phyloP scores from a whole-genome alignment of 169 alveolate genomes.

The Eimeria brunetti region DNA sequence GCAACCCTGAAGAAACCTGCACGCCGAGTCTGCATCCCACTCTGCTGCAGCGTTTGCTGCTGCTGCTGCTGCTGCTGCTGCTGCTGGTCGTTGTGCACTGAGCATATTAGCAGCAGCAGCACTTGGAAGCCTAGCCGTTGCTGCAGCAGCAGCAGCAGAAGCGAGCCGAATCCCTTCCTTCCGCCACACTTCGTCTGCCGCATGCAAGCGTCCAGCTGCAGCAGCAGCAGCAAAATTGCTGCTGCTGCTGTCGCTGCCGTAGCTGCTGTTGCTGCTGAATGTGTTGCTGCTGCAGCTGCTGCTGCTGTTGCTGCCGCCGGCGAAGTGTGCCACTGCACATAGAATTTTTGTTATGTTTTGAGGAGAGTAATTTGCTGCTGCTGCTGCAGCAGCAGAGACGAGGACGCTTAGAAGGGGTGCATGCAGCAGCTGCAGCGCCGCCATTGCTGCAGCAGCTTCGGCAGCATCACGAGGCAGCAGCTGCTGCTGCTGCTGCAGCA shows the following conservation, averaged over 20 bases:
- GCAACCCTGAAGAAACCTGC: constrained; percentile 27
- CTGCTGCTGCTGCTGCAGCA: constrained; percentile 2
- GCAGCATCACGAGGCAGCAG: constrained; percentile 22
- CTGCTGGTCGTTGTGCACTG: not conserved
- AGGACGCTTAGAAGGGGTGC: constrained; percentile 3
- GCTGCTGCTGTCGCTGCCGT: not conserved
- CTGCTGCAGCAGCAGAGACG: constrained; percentile 2
- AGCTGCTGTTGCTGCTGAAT: too few species aligned
- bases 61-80: constrained; percentile 22
- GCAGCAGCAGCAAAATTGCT: not conserved
- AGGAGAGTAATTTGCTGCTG: not conserved
- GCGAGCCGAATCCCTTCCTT: constrained; percentile 7
- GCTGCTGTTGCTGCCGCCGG: not conserved
- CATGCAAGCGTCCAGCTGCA: not conserved
- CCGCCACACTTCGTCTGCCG: constrained; percentile 6
- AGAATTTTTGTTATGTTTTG: not conserved
- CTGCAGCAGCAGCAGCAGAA: not conserved
- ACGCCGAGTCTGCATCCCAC: constrained; percentile 13
- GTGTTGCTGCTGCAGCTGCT: not conserved
- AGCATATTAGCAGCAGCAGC: not conserved
- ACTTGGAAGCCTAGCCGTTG: not conserved
- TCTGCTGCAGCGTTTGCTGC: not conserved
- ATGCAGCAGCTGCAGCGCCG: constrained; percentile 23
- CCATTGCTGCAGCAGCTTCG: constrained; percentile 38
- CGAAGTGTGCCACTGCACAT: not conserved